These are phyloP conservation scores for Didymella arachidicola DNA, from an alignment of 2,329 filamentous ascomycete species.

Conservation along the genomic window DNA sequence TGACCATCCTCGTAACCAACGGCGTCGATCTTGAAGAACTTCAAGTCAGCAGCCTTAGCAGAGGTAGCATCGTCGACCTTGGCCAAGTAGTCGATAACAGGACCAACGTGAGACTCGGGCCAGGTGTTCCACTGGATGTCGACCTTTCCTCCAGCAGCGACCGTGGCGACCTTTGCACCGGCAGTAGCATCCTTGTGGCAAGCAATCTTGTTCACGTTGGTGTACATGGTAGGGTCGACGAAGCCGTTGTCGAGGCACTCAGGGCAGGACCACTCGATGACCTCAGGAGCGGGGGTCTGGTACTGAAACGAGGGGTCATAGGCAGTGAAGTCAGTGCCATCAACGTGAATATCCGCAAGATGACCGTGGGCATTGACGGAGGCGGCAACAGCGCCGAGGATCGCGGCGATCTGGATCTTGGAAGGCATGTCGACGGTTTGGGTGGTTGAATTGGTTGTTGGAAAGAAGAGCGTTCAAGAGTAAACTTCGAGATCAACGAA, in stretches of 20 bases:
- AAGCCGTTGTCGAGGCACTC: slow-evolving; percentile 62
- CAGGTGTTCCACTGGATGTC: slow-evolving; percentile 70
- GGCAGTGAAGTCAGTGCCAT: slow-evolving; percentile 56
- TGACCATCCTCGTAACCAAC: slow-evolving; percentile 60
- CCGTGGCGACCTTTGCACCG: slow-evolving; percentile 60
- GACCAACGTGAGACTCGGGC: slow-evolving; percentile 71
- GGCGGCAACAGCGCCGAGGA: slow-evolving; percentile 46
- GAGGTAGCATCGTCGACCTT: slow-evolving; percentile 62
- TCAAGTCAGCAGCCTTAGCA: slow-evolving; percentile 61
- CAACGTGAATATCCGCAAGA: slow-evolving; percentile 54
- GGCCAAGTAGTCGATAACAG: slow-evolving; percentile 70
- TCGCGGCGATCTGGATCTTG: slow-evolving; percentile 41
- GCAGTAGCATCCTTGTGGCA: slow-evolving; percentile 66
- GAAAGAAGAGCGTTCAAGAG: slow-evolving; percentile 23
- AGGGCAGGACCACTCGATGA: slow-evolving; percentile 63
- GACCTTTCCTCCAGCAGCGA: slow-evolving; percentile 66
- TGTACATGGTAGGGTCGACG: slow-evolving; percentile 58
- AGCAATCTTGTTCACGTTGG: slow-evolving; percentile 60
- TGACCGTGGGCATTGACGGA: slow-evolving; percentile 56
- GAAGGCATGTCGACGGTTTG: slow-evolving; percentile 37
- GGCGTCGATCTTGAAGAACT: slow-evolving; percentile 71
- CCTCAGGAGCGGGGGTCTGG: slow-evolving; percentile 41
- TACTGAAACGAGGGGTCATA: slow-evolving; percentile 54
- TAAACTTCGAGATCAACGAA: slow-evolving; percentile 41
- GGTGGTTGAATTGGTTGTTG: slow-evolving; percentile 10